A percentile compares a stretch with the other conserved stretches of the same genome.
Evolutionary conservation across 371 early-diverging fungal species (phyloP).

Genomic region (Capniomyces stellatus): DNA sequence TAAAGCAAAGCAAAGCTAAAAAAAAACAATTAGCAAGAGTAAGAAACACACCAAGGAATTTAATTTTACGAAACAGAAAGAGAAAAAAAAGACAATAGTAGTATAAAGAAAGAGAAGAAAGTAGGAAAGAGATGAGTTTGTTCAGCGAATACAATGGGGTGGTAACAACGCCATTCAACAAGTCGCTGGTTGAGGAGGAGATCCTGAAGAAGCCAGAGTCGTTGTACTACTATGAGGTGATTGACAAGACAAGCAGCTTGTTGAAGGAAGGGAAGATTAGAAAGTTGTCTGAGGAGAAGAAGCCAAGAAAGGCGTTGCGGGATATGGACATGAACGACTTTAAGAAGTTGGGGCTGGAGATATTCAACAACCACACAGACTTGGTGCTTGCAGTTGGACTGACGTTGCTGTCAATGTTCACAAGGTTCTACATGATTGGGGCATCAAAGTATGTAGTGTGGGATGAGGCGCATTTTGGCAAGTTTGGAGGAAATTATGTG

Average conservation of each 20-base stretch:
- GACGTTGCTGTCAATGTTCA: conserved; percentile 47
- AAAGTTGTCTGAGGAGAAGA: not conserved
- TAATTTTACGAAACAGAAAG: no score
- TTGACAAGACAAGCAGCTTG: no score
- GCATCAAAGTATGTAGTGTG: conserved; percentile 53
- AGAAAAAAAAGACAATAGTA: no score
- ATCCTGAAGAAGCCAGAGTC: not conserved
- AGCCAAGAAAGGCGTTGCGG: not conserved
- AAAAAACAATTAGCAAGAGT: no score
- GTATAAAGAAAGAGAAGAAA: no score
- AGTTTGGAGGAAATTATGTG: conserved; percentile 90
- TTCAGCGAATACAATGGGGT: not conserved
- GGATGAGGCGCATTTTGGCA: conserved; percentile 82
- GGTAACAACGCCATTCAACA: not conserved
- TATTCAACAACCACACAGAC: conserved; percentile 21
- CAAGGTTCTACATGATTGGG: conserved; percentile 65
- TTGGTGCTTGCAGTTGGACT: conserved; percentile 31
- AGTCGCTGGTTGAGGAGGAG: not conserved
- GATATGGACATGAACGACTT: not conserved
- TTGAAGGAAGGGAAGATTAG: not conserved
- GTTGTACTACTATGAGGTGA: not conserved
- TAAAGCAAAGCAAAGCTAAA: no score
- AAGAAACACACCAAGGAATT: no score
- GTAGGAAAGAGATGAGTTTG: conserved; percentile 1
- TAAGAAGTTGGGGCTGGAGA: not conserved